Evolutionary conservation across 768 basidiomycete genomes (phyloP).

Genomic region (Porpolomopsis calyptriformis): DNA sequence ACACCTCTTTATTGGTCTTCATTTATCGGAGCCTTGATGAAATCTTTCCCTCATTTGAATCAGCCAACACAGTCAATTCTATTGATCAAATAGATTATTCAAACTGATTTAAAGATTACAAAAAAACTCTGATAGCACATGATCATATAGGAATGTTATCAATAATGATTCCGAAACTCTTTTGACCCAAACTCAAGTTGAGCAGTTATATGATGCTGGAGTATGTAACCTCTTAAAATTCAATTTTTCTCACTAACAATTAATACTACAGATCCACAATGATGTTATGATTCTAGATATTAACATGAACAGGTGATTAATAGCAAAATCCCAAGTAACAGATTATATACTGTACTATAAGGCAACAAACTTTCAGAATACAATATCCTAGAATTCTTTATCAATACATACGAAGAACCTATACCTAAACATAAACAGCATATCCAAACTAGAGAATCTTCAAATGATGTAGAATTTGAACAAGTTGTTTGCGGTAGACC

Average conservation of each 20-base stretch:
- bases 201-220: no score
- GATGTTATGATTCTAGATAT: conserved; percentile 6
- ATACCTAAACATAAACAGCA: background rate
- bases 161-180: no score
- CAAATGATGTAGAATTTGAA: conserved; percentile 4
- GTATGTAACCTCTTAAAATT: background rate
- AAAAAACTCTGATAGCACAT: no score
- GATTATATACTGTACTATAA: conserved; percentile 20
- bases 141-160: no score
- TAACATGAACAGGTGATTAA: conserved; percentile 6
- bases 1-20: conserved; percentile 24
- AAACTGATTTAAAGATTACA: no score
- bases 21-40: conserved; percentile 13
- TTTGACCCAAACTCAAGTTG: no score
- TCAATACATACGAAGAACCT: conserved; percentile 27
- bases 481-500: background rate
- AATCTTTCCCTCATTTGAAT: no score
- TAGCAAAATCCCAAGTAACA: conserved; percentile 14
- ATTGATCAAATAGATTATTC: no score
- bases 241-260: background rate
- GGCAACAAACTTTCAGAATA: conserved; percentile 13
- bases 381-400: conserved; percentile 18
- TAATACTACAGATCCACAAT: conserved; percentile 7
- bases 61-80: no score
- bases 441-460: no score